These are phyloP conservation scores for Trichocomaceae sp. DNA, from an alignment of 2,329 filamentous ascomycete genomes.

Conservation along the genomic window DNA sequence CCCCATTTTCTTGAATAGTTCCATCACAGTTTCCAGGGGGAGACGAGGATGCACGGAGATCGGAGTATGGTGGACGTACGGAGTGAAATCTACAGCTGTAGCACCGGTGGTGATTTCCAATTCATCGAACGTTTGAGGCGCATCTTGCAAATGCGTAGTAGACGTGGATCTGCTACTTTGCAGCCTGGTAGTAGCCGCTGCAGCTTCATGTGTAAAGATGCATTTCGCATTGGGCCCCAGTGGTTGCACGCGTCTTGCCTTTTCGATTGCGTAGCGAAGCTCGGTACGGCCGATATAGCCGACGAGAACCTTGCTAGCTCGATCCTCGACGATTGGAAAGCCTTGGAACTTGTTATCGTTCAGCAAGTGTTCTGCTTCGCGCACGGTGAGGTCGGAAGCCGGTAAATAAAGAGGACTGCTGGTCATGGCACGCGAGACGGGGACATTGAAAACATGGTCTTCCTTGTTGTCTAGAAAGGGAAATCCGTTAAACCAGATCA, in stretches of 20 bases:
- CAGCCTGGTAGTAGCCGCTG: conserved; percentile 21
- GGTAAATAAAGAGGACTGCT: conserved; percentile 67
- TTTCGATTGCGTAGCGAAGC: conserved; percentile 80
- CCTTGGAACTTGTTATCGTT: conserved; percentile 78
- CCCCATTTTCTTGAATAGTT: conserved; percentile 96
- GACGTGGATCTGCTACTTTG: conserved; percentile 12
- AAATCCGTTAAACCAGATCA: conserved; percentile 98
- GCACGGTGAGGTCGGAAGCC: conserved; percentile 64
- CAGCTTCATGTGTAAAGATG: conserved; percentile 57
- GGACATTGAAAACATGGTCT: conserved; percentile 91
- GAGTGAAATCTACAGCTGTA: conserved; percentile 67
- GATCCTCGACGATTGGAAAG: conserved; percentile 81
- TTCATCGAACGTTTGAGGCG: conserved; percentile 54
- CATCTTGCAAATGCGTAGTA: conserved; percentile 8
- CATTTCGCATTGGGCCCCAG: conserved; percentile 65
- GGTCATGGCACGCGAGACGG: conserved; percentile 86
- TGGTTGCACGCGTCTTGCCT: conserved; percentile 61
- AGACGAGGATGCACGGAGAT: conserved; percentile 86
- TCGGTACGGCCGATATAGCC: conserved; percentile 94
- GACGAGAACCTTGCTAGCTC: conserved; percentile 62
- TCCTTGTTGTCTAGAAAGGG: conserved; percentile 97
- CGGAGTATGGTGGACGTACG: conserved; percentile 83
- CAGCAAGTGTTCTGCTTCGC: conserved; percentile 70
- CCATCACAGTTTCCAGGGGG: conserved; percentile 94
- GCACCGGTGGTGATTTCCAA: conserved; percentile 52